Evolutionary conservation across 169 alveolate genomes (phyloP).

Genomic region (Plasmodium cynomolgi): DNA sequence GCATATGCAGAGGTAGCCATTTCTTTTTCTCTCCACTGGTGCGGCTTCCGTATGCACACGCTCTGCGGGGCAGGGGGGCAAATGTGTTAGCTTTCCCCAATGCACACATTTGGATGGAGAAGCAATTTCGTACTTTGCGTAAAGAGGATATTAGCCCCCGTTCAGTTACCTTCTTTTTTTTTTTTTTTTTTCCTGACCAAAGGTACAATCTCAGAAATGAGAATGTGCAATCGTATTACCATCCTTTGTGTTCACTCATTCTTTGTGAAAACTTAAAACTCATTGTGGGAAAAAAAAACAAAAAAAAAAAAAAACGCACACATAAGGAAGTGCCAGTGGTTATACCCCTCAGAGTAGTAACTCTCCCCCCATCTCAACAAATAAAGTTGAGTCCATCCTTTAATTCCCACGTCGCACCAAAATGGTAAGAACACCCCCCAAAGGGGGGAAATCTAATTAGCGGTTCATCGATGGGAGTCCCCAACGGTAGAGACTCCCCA

Average conservation of each 20-base stretch:
- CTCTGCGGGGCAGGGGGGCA: not conserved
- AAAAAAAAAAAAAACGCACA: not conserved
- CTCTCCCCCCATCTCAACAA: not conserved
- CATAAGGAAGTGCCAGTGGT: not conserved
- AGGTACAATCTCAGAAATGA: not conserved
- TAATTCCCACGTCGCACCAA: not conserved
- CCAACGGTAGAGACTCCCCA: not conserved
- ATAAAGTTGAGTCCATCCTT: not conserved
- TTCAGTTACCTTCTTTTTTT: not conserved
- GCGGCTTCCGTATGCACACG: not conserved
- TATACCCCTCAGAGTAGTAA: not conserved
- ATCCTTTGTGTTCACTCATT: not conserved
- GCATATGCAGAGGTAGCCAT: not conserved
- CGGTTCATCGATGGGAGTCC: not conserved
- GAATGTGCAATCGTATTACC: not conserved
- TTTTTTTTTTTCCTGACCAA: not conserved
- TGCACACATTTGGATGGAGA: not conserved
- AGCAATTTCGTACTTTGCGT: not conserved
- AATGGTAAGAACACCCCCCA: slow-evolving; percentile 1
- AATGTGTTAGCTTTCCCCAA: not conserved
- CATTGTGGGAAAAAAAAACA: not conserved
- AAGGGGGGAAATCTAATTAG: not conserved
- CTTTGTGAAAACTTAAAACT: not conserved
- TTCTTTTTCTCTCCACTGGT: not conserved
- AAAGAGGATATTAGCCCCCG: not conserved